These are phyloP conservation scores for Ampelomyces quisqualis DNA, from an alignment of 2,329 filamentous ascomycete genomes.

Conservation along the genomic window DNA sequence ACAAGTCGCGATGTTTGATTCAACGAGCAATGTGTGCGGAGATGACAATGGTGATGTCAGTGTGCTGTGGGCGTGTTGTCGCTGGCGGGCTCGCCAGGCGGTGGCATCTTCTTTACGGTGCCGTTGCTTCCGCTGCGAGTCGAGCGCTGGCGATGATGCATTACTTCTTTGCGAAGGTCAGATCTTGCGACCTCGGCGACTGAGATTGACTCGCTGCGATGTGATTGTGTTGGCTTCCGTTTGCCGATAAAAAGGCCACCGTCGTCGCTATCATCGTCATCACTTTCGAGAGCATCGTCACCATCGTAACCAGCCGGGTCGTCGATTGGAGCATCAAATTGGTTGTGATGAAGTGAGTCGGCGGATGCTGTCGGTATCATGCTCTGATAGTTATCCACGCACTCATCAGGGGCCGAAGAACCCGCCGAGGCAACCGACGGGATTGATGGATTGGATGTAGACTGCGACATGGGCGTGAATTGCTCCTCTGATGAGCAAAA, in stretches of 20 bases:
- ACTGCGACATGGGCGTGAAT: constrained; percentile 52
- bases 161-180: constrained; percentile 25
- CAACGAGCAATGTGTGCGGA: constrained; percentile 10
- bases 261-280: constrained; percentile 43
- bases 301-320: constrained; percentile 45
- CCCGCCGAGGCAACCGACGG: constrained; percentile 53
- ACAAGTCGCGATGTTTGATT: constrained; percentile 15
- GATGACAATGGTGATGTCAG: constrained; percentile 13
- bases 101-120: constrained; percentile 52
- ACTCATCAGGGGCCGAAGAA: constrained; percentile 47
- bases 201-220: constrained; percentile 43
- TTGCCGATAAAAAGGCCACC: constrained; percentile 44
- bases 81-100: constrained; percentile 19
- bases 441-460: constrained; percentile 54
- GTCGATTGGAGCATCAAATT: constrained; percentile 27
- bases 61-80: constrained; percentile 9
- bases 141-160: constrained; percentile 41
- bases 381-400: constrained; percentile 19
- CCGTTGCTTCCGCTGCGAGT: constrained; percentile 52
- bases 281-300: constrained; percentile 46
- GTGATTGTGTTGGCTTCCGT: constrained; percentile 26
- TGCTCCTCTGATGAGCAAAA: constrained; percentile 53
- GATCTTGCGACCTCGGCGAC: constrained; percentile 41
- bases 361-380: constrained; percentile 33
- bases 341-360: constrained; percentile 40